phyloP scores from a whole-genome alignment of 257 asterid species.

The Ligustrum vulgare region DNA sequence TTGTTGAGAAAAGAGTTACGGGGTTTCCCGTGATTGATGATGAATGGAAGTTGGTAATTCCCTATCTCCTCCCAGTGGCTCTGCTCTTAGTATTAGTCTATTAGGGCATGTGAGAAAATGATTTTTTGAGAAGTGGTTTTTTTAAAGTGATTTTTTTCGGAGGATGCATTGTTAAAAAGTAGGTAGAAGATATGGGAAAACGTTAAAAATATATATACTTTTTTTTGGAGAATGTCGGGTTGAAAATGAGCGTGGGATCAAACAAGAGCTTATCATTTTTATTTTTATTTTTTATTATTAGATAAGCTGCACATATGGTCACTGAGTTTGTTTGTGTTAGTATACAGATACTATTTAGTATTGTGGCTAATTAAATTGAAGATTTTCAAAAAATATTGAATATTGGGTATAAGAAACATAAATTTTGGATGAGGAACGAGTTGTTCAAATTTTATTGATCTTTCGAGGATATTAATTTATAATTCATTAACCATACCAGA shows the following conservation, averaged over 20 bases:
- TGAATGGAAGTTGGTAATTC: constrained; percentile 85
- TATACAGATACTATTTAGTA: neutral
- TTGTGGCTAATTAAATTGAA: neutral
- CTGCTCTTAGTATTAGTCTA: neutral
- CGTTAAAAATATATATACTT: too few species aligned
- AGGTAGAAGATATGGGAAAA: too few species aligned
- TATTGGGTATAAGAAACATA: neutral
- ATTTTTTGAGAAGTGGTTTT: too few species aligned
- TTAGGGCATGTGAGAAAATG: too few species aligned
- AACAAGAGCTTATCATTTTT: too few species aligned
- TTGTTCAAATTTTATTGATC: neutral
- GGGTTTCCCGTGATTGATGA: constrained; percentile 95
- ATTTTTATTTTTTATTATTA: neutral
- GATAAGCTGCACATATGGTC: constrained; percentile 17
- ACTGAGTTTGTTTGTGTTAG: neutral
- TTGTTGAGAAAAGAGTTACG: constrained; percentile 80
- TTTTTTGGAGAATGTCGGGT: too few species aligned
- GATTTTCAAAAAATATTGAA: neutral
- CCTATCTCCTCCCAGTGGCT: neutral
- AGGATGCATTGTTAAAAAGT: too few species aligned
- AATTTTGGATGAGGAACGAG: neutral
- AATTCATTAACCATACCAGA: neutral
- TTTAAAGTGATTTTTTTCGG: too few species aligned
- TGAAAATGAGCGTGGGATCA: too few species aligned
- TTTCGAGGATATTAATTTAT: neutral